Conservation (phyloP, 306 rosid genomes). For the Prunus fruticosa region DNA sequence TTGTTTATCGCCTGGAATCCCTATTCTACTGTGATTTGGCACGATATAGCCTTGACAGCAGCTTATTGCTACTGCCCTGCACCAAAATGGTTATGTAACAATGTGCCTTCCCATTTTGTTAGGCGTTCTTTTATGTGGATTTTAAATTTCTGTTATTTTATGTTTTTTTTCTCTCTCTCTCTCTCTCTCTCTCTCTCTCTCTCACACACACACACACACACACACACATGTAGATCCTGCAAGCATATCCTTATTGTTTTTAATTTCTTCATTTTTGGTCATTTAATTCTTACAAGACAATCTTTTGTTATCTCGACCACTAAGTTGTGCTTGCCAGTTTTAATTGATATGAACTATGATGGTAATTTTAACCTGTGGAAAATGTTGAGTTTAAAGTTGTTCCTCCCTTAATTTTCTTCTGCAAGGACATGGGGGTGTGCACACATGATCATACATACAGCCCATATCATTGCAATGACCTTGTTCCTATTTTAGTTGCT, state of each 20-base stretch:
- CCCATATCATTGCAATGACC: not conserved
- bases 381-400: not conserved
- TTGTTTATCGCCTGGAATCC: too few species aligned
- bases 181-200: not conserved
- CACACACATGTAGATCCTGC: not conserved
- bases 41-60: too few species aligned
- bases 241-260: not conserved
- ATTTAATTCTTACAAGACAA: too few species aligned
- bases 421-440: too few species aligned
- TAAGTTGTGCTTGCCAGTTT: not conserved
- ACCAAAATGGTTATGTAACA: too few species aligned
- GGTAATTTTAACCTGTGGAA: not conserved
- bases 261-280: not conserved
- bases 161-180: not conserved
- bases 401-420: not conserved
- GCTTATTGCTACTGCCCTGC: too few species aligned
- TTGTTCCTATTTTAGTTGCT: conserved; percentile 22
- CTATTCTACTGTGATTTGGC: too few species aligned
- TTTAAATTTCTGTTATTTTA: not conserved
- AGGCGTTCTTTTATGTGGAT: not conserved
- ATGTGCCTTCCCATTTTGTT: too few species aligned
- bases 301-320: not conserved
- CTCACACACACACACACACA: not conserved
- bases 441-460: not conserved
- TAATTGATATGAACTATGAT: not conserved